Conservation (phyloP, 306 rosid species). For the Rosa multiflora region DNA sequence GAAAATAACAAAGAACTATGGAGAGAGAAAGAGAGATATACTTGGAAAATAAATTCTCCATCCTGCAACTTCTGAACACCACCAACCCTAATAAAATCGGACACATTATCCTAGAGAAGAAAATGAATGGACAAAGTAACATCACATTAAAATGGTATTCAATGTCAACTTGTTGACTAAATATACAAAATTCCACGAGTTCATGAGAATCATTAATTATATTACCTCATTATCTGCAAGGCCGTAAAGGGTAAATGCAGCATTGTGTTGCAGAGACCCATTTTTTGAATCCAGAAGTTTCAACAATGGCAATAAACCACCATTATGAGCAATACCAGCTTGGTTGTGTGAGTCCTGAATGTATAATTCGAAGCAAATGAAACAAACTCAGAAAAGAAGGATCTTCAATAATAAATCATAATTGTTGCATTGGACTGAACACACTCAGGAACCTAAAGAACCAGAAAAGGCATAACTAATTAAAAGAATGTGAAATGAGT, state of each 20-base stretch:
- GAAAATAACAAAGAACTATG: slow-evolving; percentile 18
- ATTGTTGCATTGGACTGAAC: background rate
- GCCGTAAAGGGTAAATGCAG: slow-evolving; percentile 97
- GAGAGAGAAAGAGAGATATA: slow-evolving; percentile 35
- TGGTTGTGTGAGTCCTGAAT: slow-evolving; percentile 90
- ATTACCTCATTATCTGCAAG: slow-evolving; percentile 96
- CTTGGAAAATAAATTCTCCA: slow-evolving; percentile 98
- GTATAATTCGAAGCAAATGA: background rate
- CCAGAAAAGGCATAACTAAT: background rate
- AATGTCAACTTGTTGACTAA: slow-evolving; percentile 24
- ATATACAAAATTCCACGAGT: slow-evolving; percentile 17
- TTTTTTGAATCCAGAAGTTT: slow-evolving; percentile 97
- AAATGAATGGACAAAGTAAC: slow-evolving; percentile 36
- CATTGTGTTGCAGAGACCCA: slow-evolving; percentile 98
- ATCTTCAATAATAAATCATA: background rate
- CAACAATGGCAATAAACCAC: slow-evolving; percentile 85
- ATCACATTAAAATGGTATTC: slow-evolving; percentile 30
- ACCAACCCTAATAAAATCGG: slow-evolving; percentile 96
- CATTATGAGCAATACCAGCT: slow-evolving; percentile 96
- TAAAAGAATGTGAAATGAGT: background rate
- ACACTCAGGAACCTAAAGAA: slow-evolving; percentile 3
- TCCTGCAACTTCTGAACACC: slow-evolving; percentile 95
- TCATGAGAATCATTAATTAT: slow-evolving; percentile 19
- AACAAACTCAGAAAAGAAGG: background rate
- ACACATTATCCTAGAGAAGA: slow-evolving; percentile 77